Conservation (phyloP, 2,329 filamentous ascomycete species). For the Aciculosporium take region DNA sequence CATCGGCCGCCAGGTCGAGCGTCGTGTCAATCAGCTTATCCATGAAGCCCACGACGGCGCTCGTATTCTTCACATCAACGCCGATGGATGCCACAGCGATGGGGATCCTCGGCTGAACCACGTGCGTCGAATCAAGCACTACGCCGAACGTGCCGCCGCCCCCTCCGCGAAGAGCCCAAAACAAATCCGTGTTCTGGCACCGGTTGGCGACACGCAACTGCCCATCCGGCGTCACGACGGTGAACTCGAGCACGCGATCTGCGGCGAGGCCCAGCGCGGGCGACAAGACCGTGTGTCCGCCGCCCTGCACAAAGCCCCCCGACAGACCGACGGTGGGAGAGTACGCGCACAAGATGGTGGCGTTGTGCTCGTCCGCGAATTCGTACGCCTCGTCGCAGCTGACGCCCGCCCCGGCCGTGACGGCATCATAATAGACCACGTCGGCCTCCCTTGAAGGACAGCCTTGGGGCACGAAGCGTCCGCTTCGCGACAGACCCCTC, state of each 20-base stretch:
- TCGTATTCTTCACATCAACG: background rate
- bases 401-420: constrained; percentile 5
- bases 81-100: constrained; percentile 3
- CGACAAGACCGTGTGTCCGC: constrained; percentile 34
- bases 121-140: constrained; percentile 23
- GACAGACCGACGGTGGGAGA: constrained; percentile 13
- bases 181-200: constrained; percentile 29
- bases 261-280: constrained; percentile 26
- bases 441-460: background rate
- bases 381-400: constrained; percentile 6
- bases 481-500: background rate
- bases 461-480: constrained; percentile 2
- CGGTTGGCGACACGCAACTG: constrained; percentile 24
- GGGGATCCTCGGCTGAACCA: constrained; percentile 1
- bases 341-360: constrained; percentile 5
- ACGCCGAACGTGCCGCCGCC: constrained; percentile 29
- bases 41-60: constrained; percentile 6
- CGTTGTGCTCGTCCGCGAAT: constrained; percentile 4
- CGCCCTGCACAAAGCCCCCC: constrained; percentile 21
- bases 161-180: constrained; percentile 34
- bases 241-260: constrained; percentile 16
- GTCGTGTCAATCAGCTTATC: constrained; percentile 8
- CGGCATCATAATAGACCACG: background rate
- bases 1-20: constrained; percentile 7
- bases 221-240: constrained; percentile 30